These are phyloP conservation scores for Termitomyces sp. DNA, from an alignment of 768 basidiomycete genomes.

Conservation along the genomic window DNA sequence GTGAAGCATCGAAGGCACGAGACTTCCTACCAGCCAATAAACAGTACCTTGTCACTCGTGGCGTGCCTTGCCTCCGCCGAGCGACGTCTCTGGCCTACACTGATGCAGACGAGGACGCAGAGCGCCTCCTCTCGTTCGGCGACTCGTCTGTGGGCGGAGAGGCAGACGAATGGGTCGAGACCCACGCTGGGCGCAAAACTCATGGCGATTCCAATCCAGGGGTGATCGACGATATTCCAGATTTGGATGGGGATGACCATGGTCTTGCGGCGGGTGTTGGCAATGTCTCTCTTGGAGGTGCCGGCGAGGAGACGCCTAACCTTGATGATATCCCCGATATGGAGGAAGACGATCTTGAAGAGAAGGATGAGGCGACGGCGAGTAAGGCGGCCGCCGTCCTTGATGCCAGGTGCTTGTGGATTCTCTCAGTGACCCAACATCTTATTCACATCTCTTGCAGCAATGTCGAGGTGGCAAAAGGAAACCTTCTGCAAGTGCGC, in stretches of 20 bases:
- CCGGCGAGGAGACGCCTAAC: slow-evolving; percentile 68
- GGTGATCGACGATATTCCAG: slow-evolving; percentile 81
- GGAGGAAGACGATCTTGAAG: slow-evolving; percentile 92
- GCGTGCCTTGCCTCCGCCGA: slow-evolving; percentile 94
- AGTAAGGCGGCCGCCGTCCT: slow-evolving; percentile 40
- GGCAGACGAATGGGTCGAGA: slow-evolving; percentile 97
- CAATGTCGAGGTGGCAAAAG: slow-evolving; percentile 59
- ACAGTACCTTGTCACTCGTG: slow-evolving; percentile 93
- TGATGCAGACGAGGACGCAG: slow-evolving; percentile 94
- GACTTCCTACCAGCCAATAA: slow-evolving; percentile 95
- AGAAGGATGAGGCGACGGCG: slow-evolving; percentile 81
- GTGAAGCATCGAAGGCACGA: slow-evolving; percentile 76
- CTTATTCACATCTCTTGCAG: slow-evolving; percentile 24
- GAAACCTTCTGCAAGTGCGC: slow-evolving; percentile 88
- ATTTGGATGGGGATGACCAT: slow-evolving; percentile 56
- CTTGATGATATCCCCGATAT: slow-evolving; percentile 98
- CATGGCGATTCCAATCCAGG: slow-evolving; percentile 53
- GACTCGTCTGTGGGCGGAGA: slow-evolving; percentile 49
- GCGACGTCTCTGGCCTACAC: slow-evolving; percentile 91
- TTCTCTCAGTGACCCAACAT: not conserved
- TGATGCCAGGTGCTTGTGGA: slow-evolving; percentile 41
- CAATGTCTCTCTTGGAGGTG: slow-evolving; percentile 37
- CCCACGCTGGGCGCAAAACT: slow-evolving; percentile 76
- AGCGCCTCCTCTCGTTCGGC: slow-evolving; percentile 83
- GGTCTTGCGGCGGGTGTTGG: slow-evolving; percentile 40